Evolutionary conservation across 108 stramenopile species (phyloP).

Genomic region (Fistulifera pelliculosa): DNA sequence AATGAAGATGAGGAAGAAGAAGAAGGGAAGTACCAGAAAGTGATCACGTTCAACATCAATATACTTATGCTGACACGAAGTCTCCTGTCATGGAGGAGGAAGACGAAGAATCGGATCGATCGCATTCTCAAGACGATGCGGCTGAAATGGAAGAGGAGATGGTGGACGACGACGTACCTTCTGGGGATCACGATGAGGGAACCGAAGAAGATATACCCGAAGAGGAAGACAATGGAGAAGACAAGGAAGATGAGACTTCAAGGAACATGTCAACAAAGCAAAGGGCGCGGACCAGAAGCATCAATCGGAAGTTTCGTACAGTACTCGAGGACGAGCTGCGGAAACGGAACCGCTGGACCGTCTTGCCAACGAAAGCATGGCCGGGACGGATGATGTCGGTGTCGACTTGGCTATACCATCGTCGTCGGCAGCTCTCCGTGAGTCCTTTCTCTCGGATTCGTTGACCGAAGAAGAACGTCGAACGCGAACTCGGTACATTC

Average conservation of each 20-base stretch:
- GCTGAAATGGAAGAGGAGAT: background rate
- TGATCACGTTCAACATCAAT: background rate
- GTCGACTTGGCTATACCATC: constrained; percentile 15
- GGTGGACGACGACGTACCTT: constrained; percentile 1
- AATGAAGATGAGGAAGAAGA: constrained; percentile 8
- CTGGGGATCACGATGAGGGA: background rate
- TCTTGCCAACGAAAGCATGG: constrained; percentile 1
- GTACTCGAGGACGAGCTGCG: constrained; percentile 10
- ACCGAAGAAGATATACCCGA: background rate
- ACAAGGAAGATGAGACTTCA: constrained; percentile 1
- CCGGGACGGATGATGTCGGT: constrained; percentile 9
- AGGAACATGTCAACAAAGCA: background rate
- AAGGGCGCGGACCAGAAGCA: background rate
- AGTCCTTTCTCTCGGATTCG: constrained; percentile 53
- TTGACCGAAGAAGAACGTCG: constrained; percentile 73
- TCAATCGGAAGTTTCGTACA: constrained; percentile 9
- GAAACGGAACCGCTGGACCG: constrained; percentile 4
- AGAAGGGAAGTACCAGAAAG: constrained; percentile 1
- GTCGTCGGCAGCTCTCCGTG: constrained; percentile 7
- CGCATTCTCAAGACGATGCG: too few relatives aligned
- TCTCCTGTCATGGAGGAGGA: background rate
- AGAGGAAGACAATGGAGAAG: constrained; percentile 1
- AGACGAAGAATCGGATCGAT: background rate
- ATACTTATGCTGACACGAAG: background rate
- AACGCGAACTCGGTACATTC: constrained; percentile 63